Conservation (phyloP, 2,329 filamentous ascomycete genomes). For the Xylariales sp. region DNA sequence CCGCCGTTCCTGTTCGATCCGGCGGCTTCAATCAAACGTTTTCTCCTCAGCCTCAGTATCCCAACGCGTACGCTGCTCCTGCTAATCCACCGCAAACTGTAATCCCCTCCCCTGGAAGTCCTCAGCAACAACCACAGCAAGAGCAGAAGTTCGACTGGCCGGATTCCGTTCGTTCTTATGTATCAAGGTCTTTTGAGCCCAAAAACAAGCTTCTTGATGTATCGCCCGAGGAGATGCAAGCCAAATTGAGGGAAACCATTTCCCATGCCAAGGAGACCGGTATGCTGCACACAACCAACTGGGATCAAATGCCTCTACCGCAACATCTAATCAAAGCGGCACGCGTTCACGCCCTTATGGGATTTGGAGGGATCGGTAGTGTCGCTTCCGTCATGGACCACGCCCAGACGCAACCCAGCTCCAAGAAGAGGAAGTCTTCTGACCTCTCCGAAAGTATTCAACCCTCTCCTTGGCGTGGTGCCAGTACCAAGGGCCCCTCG, state of each 20-base stretch:
- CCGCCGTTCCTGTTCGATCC: conserved; percentile 38
- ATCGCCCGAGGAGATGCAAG: conserved; percentile 67
- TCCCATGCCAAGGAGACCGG: conserved; percentile 72
- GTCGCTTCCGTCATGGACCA: neutral
- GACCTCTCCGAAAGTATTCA: conserved; percentile 52
- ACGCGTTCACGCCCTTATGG: conserved; percentile 47
- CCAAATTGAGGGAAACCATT: conserved; percentile 81
- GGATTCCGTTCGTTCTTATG: conserved; percentile 77
- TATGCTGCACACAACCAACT: conserved; percentile 70
- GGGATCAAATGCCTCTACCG: conserved; percentile 77
- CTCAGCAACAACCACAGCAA: conserved; percentile 33
- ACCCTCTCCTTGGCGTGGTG: conserved; percentile 66
- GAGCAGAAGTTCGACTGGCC: conserved; percentile 72
- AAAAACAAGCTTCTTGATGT: conserved; percentile 63
- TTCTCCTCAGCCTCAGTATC: conserved; percentile 25
- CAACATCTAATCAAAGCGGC: conserved; percentile 77
- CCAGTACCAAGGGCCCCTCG: conserved; percentile 54
- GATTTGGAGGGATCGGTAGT: conserved; percentile 21
- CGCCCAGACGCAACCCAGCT: conserved; percentile 25
- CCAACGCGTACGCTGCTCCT: conserved; percentile 22
- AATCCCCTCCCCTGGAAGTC: conserved; percentile 23
- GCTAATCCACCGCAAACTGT: conserved; percentile 28
- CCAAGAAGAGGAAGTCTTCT: conserved; percentile 80
- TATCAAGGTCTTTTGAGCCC: conserved; percentile 80
- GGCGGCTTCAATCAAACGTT: conserved; percentile 28